Percentiles rank a stretch among this genome's conserved stretches.
These are phyloP conservation scores for Camellia japonica DNA, from an alignment of 148 eudicot species.

Conservation along the genomic window DNA sequence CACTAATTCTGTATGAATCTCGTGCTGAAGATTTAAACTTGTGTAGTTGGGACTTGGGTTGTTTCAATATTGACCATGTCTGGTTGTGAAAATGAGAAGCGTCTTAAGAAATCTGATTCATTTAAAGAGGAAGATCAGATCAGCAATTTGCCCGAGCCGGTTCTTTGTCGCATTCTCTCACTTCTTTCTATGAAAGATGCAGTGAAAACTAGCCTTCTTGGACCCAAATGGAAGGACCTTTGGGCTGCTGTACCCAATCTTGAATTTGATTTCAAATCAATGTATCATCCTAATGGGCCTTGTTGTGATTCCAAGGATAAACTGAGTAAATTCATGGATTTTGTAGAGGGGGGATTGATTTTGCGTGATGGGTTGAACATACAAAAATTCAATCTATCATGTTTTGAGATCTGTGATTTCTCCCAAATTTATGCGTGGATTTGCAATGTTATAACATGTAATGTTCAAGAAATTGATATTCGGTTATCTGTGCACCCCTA, in stretches of 20 bases:
- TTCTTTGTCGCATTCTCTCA: conserved; percentile 8
- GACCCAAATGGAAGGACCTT: conserved; percentile 13
- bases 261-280: conserved; percentile 2
- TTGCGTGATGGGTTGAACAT: conserved; percentile 9
- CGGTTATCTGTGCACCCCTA: conserved; percentile 11
- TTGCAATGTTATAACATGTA: conserved; percentile 9
- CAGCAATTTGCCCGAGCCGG: conserved; percentile 5
- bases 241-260: conserved; percentile 10
- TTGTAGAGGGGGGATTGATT: conserved; percentile 4
- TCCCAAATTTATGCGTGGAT: conserved; percentile 13
- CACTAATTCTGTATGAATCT: background rate
- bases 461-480: conserved; percentile 1
- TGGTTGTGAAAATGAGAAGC: conserved; percentile 2
- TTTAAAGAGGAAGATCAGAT: conserved; percentile 7
- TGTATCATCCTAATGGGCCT: background rate
- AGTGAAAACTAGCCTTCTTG: conserved; percentile 10
- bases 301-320: background rate
- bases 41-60: background rate
- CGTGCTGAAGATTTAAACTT: background rate
- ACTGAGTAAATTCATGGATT: conserved; percentile 2
- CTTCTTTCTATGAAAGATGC: conserved; percentile 1
- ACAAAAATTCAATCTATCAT: background rate
- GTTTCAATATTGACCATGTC: background rate
- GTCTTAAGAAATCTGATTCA: background rate
- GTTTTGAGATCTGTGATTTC: conserved; percentile 6